Conservation (phyloP, 352 stramenopile species). For the Phytophthora ohioensis region DNA sequence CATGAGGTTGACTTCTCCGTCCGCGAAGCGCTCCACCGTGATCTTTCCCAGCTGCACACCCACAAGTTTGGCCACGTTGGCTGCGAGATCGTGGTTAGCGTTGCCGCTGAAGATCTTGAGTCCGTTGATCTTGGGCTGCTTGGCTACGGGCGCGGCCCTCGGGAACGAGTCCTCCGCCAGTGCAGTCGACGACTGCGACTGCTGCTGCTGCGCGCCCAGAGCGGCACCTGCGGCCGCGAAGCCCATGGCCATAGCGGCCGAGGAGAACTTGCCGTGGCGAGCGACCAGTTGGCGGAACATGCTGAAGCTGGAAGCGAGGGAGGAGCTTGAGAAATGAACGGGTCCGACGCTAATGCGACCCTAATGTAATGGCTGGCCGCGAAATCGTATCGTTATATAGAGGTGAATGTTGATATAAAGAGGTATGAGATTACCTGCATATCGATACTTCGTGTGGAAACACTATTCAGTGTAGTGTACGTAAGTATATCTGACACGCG, state of each 20-base stretch:
- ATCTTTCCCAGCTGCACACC: slow-evolving; percentile 98
- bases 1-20: slow-evolving; percentile 99
- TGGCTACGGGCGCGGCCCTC: slow-evolving; percentile 66
- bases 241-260: slow-evolving; percentile 58
- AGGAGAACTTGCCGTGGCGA: slow-evolving; percentile 58
- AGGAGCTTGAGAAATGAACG: slow-evolving; percentile 34
- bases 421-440: too few relatives aligned
- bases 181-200: slow-evolving; percentile 39
- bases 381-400: background rate
- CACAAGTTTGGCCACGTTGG: slow-evolving; percentile 97
- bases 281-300: slow-evolving; percentile 83
- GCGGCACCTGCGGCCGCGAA: slow-evolving; percentile 52
- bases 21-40: slow-evolving; percentile 98
- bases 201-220: slow-evolving; percentile 48
- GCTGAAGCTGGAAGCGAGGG: background rate
- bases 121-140: slow-evolving; percentile 91
- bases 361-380: slow-evolving; percentile 17
- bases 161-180: slow-evolving; percentile 66
- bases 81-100: slow-evolving; percentile 96
- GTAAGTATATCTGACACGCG: background rate
- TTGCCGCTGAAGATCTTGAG: slow-evolving; percentile 99
- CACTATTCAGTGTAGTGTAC: background rate
- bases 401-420: too few relatives aligned
- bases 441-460: too few relatives aligned
- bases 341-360: background rate